phyloP scores from a whole-genome alignment of 345 rosid genomes.

The Carallia pectinifolia region DNA sequence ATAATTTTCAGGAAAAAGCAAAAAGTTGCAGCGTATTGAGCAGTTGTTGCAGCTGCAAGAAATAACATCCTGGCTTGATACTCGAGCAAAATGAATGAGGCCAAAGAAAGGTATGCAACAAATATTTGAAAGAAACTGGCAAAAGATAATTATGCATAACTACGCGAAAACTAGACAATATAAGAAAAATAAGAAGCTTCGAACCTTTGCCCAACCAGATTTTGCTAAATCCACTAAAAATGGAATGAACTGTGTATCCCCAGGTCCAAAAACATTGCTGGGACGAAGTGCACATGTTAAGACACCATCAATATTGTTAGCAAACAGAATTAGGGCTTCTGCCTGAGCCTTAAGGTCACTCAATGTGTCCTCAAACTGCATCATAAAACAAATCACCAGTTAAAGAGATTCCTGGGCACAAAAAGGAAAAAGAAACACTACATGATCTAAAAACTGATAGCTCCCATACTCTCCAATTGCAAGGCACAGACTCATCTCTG shows the following conservation, averaged over 20 bases:
- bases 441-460: not conserved
- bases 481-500: constrained; percentile 67
- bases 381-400: constrained; percentile 19
- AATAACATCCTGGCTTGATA: not conserved
- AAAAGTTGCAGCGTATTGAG: not conserved
- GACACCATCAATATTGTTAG: constrained; percentile 74
- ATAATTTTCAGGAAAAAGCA: too few relatives aligned
- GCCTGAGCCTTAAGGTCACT: constrained; percentile 94
- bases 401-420: constrained; percentile 19
- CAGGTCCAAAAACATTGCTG: constrained; percentile 88
- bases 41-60: not conserved
- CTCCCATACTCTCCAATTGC: constrained; percentile 56
- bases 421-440: not conserved
- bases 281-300: constrained; percentile 92
- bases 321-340: constrained; percentile 66
- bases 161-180: not conserved
- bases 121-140: not conserved
- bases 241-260: constrained; percentile 61
- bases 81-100: not conserved
- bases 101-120: not conserved
- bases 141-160: not conserved
- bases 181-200: constrained; percentile 10
- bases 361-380: constrained; percentile 63
- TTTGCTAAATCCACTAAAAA: constrained; percentile 60
- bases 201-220: constrained; percentile 85